Evolutionary conservation across 805 yeast genomes (phyloP).

Genomic region (Lachancea quebecensis): DNA sequence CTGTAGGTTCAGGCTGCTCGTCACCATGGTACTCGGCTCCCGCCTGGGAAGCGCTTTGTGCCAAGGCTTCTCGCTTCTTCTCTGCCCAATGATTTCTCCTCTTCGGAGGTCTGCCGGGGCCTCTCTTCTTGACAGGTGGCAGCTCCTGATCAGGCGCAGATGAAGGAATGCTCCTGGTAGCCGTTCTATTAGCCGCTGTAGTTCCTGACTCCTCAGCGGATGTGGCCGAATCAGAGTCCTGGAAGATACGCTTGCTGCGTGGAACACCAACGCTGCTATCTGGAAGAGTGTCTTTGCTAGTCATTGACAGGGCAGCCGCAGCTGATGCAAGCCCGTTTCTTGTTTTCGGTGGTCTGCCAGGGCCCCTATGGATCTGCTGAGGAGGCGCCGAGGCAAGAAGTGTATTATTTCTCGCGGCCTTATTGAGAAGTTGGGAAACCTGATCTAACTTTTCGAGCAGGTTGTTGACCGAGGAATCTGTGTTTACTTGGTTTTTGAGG

Average conservation of each 20-base stretch:
- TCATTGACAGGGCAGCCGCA: constrained; percentile 7
- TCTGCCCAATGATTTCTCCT: constrained; percentile 10
- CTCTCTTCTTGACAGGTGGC: constrained; percentile 19
- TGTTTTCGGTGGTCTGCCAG: constrained; percentile 27
- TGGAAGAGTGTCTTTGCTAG: constrained; percentile 21
- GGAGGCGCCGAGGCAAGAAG: constrained; percentile 1
- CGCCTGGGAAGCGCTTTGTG: background rate
- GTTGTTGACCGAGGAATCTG: constrained; percentile 29
- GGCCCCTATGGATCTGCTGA: constrained; percentile 23
- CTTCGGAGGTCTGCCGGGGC: constrained; percentile 32
- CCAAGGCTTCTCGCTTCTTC: constrained; percentile 1
- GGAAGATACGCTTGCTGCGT: constrained; percentile 28
- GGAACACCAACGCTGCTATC: constrained; percentile 24
- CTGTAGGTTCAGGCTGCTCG: background rate
- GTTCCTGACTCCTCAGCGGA: background rate
- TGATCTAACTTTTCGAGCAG: constrained; percentile 5
- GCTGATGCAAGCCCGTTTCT: constrained; percentile 3
- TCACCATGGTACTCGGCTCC: no score
- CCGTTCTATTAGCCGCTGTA: background rate
- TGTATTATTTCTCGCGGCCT: constrained; percentile 6
- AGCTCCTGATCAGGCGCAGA: constrained; percentile 3
- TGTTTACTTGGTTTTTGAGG: constrained; percentile 31
- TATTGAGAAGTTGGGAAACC: constrained; percentile 7
- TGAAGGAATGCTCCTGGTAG: background rate
- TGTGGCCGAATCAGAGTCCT: constrained; percentile 18